A percentile compares a stretch with the other conserved stretches of the same genome.
Conservation (phyloP, 2,329 filamentous ascomycete genomes). For the Sclerotinia sclerotiorum region DNA sequence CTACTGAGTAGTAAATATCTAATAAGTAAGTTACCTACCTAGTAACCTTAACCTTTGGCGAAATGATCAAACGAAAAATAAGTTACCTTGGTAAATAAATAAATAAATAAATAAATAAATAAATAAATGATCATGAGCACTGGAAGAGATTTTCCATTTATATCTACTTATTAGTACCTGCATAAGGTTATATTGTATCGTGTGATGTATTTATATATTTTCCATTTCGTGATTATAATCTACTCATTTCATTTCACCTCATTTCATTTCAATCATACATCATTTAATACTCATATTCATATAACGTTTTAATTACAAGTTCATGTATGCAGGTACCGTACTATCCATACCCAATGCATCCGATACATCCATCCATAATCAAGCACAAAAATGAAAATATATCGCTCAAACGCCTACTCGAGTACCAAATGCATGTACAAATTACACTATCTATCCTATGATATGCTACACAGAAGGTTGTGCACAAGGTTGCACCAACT, state of each 20-base stretch:
- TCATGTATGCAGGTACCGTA: slow-evolving; percentile 5
- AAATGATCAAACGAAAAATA: too few species aligned
- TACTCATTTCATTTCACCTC: not conserved
- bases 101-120: too few species aligned
- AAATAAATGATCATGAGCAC: too few species aligned
- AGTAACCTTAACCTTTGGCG: too few species aligned
- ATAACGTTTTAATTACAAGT: not conserved
- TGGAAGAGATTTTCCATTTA: too few species aligned
- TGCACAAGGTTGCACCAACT: slow-evolving; percentile 22
- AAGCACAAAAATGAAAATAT: not conserved
- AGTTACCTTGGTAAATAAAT: too few species aligned
- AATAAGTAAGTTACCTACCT: too few species aligned
- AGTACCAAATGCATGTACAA: not conserved
- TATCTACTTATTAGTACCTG: too few species aligned
- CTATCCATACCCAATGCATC: not conserved
- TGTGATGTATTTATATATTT: too few species aligned
- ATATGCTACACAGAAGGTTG: not conserved
- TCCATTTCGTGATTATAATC: too few species aligned
- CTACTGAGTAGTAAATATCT: too few species aligned
- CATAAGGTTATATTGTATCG: too few species aligned
- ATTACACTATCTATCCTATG: not conserved
- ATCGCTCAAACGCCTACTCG: not conserved
- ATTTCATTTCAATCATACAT: not conserved
- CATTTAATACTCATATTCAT: not conserved
- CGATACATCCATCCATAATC: not conserved